These are phyloP conservation scores for Didymosphaeria variabile DNA, from an alignment of 2,329 filamentous ascomycete species.

Conservation along the genomic window DNA sequence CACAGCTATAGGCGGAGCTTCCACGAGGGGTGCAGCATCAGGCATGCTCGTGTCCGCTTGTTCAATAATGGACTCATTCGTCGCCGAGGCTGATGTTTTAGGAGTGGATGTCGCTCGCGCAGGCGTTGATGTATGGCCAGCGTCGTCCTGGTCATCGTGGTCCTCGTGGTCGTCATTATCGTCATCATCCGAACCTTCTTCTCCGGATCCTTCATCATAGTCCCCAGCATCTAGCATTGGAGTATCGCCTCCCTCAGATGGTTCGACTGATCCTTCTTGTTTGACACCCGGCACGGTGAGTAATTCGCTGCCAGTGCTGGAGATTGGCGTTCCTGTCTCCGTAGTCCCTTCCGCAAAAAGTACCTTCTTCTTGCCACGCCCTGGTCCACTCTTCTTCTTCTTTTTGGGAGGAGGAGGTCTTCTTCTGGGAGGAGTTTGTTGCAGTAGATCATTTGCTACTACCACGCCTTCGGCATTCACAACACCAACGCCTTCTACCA, in stretches of 20 bases:
- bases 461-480: conserved; percentile 70
- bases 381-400: conserved; percentile 78
- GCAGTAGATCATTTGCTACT: conserved; percentile 58
- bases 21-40: conserved; percentile 7
- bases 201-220: conserved; percentile 60
- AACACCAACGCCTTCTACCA: conserved; percentile 67
- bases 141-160: conserved; percentile 30
- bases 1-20: conserved; percentile 13
- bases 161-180: conserved; percentile 50
- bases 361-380: conserved; percentile 80
- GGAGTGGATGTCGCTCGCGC: conserved; percentile 40
- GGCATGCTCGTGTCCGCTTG: conserved; percentile 10
- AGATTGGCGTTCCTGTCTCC: conserved; percentile 38
- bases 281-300: conserved; percentile 42
- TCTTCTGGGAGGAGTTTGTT: conserved; percentile 63
- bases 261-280: conserved; percentile 49
- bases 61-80: conserved; percentile 22
- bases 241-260: conserved; percentile 46
- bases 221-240: conserved; percentile 56
- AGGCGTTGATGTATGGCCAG: conserved; percentile 55
- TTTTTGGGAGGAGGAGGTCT: conserved; percentile 75
- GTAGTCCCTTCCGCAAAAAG: conserved; percentile 62
- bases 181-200: conserved; percentile 56
- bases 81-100: conserved; percentile 29
- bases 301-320: conserved; percentile 32